Base-by-base conservation (phyloP, 2,329 filamentous ascomycete genomes). In the Pseudodiploospora longispora region DNA sequence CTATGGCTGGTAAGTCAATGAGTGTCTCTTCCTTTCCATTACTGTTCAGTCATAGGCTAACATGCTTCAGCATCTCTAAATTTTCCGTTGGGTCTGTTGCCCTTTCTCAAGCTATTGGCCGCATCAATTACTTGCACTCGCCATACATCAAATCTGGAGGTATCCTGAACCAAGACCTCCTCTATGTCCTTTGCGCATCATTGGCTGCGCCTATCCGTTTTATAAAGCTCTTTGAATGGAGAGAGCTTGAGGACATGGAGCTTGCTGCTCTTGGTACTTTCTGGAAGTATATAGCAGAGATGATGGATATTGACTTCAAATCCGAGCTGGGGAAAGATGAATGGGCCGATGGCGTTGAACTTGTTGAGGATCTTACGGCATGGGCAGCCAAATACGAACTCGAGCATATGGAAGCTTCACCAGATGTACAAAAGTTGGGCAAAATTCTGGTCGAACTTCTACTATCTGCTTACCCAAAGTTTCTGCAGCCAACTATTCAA, bases 201-300 rank as follows among this genome's bases (percentile, higher is more conserved):
- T 72, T 84, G 12, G 66, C 74, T 1, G 80, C 88, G 56, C 83
- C 85, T 1, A 61, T 76, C 30, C 68, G 73, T 10, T 88, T 83
- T 69, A 73, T 85, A 30, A 59, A 70, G 5, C 65, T 65, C 5
- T 85, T 79, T 53, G 87, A 91, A 58, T 91, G 85, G 85, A 75
- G 86, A 2, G 34, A 65, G 4, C 59, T 87, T 27, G 82, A 73
- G 10, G 76, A 82, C 1, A 69, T 89, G 62, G 86, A 90, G 60
- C 60, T 69, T 7, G 85, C 82, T 49, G 84, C 83, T 1, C 62
- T 83, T 30, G 80, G 76, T 10, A 80, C 77, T 0, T 79, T 85
- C 55, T 89, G 83, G 84, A 85, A 85, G 60, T 71, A 71, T 42
- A 64, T 87, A 10, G 85, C 83, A 10, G 80, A 87, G 53, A 76